Base-by-base conservation (phyloP, 768 basidiomycete species). In the Royoungia palumana region DNA sequence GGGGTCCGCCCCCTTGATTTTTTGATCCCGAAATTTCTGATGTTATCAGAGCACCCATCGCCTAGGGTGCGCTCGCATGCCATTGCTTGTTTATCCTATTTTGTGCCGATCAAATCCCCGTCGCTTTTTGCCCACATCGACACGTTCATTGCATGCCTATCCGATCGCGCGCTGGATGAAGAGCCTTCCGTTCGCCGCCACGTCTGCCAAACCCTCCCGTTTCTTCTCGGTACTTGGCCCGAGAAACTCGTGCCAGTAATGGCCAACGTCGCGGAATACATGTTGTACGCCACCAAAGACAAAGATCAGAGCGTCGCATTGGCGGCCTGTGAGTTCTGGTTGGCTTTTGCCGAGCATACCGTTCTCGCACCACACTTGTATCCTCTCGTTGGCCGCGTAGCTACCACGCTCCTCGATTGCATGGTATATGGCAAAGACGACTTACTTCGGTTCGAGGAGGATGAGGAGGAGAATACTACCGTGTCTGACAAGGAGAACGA, bases 241-340 rank as follows among this genome's bases (percentile, higher is more conserved):
- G 93, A 96, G 69, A 95, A 95, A 68, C 83, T 99, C 56, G 85
- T 98, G 76, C 96, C 95, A 1, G 93, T 97, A 66, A 90, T 99
- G 80, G 66, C 74, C 20, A 93, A 91, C 58, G 96, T 99, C 35
- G 94, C 95, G 24, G 93, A 95, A 66, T 99, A 96, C 70, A 98
- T 99, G 92, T 78, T 98, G 34, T 98, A 94, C 72, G 94, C 93
- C 22, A 97, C 93, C 12, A 94, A 94, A 70, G 94, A 97, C 75
- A 89, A 89, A 72, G 92, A 97, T 67, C 94, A 97, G 71, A 87
- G 86, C 53, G 95, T 93, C 46, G 94, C 95, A 3, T 77, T 99
- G 41, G 96, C 98, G 72, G 96, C 96, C 20, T 96, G 94, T 77
- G 96, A 99, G 76, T 99, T 99, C 69, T 99, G 96, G 96, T 76